Percentiles rank a stretch among this genome's conserved stretches.
Evolutionary conservation across 352 stramenopile species (phyloP).

Genomic region (Pythium rhizo-oryzae): DNA sequence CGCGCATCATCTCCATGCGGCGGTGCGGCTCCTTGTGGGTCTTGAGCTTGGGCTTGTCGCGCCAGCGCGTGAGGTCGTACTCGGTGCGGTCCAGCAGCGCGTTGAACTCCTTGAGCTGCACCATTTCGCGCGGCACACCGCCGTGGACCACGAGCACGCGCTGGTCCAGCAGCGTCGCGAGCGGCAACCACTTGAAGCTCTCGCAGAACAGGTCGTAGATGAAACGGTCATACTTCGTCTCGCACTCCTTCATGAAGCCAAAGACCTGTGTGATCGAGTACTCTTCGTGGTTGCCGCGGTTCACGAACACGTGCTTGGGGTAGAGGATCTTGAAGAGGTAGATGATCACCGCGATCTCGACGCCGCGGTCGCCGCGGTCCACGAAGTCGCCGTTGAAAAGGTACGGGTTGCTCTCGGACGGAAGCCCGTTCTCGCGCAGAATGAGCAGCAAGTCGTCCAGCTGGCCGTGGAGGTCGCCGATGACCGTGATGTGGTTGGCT

Average conservation of each 20-base stretch:
- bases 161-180: constrained; percentile 76
- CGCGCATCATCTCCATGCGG: constrained; percentile 76
- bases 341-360: constrained; percentile 84
- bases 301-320: constrained; percentile 70
- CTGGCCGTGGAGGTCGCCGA: constrained; percentile 87
- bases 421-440: constrained; percentile 85
- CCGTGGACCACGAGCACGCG: constrained; percentile 79
- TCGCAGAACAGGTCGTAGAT: constrained; percentile 86
- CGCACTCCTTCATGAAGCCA: constrained; percentile 87
- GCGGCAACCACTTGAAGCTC: constrained; percentile 74
- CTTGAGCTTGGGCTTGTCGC: constrained; percentile 58
- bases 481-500: constrained; percentile 75
- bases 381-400: constrained; percentile 99
- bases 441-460: constrained; percentile 86
- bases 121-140: constrained; percentile 68
- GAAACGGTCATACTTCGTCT: constrained; percentile 80
- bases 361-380: constrained; percentile 92
- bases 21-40: constrained; percentile 52
- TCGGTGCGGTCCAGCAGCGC: constrained; percentile 56
- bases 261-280: constrained; percentile 86
- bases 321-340: constrained; percentile 85
- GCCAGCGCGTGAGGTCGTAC: constrained; percentile 80
- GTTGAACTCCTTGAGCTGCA: constrained; percentile 63
- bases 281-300: constrained; percentile 89
- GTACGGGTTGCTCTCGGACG: constrained; percentile 96